Evolutionary conservation across 1,284 basidiomycete genomes (phyloP), one percentile per base, ranked within the genome.

Genomic region (Rhizoctonia solani): DNA sequence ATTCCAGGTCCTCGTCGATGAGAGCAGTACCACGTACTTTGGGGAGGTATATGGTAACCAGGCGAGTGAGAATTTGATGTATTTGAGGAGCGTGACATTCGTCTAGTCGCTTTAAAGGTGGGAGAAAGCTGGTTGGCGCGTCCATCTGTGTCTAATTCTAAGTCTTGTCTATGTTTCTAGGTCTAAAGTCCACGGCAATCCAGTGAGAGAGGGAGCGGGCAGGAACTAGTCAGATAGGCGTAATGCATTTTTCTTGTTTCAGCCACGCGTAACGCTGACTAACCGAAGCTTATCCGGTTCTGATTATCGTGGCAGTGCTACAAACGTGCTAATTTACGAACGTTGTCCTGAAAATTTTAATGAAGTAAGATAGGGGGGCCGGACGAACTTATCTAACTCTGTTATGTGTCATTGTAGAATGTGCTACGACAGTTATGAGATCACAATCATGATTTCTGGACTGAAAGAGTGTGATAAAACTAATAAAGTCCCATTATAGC

Each of bases 41-140:
- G 14, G 79, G 78, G 11, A 68, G 72, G 66, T 76, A 79, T n/a
- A 80, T 68, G 3, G 69, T 29, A 5, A 68, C 70, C 9, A 79
- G 74, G 41, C 75, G 73, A 1, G 68, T 54, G 13, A 80, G 65
- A n/a, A 66, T 59, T 13, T 50, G 27, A 21, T 59, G 13, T 55
- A 74, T 9, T 71, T 72, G 27, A 42, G 58, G 50, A 72, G 72
- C 54, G 69, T 74, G 19, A 72, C 19, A 66, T 67, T 52, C 23
- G 72, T 72, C 41, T 29, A 73, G 69, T 14, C 49, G 54, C 47
- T 68, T 71, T 34, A 72, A 54, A 4, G 69, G 66, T n/a, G 72
- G 71, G 6, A 77, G 70, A 71, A 74, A 50, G 68, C 73, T 50
- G 61, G 75, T 68, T 47, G 75, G 63, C 67, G 75, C 44, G 25